Conservation (phyloP, 140 eudicot species). For the Flaveria floridana region DNA sequence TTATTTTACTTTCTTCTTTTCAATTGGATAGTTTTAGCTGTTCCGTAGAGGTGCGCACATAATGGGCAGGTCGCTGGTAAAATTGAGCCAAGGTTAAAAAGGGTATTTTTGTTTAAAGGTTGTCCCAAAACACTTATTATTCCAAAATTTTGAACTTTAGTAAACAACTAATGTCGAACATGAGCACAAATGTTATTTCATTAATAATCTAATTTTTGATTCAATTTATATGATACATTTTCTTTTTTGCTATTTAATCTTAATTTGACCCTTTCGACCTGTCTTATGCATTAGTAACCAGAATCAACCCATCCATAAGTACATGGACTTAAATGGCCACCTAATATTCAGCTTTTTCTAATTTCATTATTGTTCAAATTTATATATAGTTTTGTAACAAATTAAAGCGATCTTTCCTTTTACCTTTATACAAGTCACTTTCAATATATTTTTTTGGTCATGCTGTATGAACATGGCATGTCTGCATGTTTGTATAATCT, state of each 20-base stretch:
- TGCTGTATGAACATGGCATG: not conserved
- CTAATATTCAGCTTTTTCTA: constrained; percentile 14
- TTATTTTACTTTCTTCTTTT: constrained; percentile 2
- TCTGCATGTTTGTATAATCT: not conserved
- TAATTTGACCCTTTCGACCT: not conserved
- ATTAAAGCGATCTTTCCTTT: constrained; percentile 12
- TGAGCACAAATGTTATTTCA: constrained; percentile 1
- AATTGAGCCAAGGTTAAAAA: not conserved
- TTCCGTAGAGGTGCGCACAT: not conserved
- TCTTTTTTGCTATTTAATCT: not conserved
- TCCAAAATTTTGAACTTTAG: not conserved
- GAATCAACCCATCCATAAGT: not conserved
- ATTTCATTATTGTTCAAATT: not conserved
- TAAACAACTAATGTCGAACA: not conserved
- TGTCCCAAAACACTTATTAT: not conserved
- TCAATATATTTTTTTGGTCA: not conserved
- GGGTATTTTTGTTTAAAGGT: constrained; percentile 5
- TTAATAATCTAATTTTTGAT: not conserved
- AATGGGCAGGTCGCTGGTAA: constrained; percentile 1
- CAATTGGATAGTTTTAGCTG: not conserved
- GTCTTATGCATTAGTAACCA: not conserved
- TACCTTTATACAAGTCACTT: constrained; percentile 3
- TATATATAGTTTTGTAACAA: not conserved
- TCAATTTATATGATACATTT: not conserved
- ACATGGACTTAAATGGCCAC: constrained; percentile 8